phyloP scores from a whole-genome alignment of 2,329 filamentous ascomycete genomes.

The Colletotrichum sp. region DNA sequence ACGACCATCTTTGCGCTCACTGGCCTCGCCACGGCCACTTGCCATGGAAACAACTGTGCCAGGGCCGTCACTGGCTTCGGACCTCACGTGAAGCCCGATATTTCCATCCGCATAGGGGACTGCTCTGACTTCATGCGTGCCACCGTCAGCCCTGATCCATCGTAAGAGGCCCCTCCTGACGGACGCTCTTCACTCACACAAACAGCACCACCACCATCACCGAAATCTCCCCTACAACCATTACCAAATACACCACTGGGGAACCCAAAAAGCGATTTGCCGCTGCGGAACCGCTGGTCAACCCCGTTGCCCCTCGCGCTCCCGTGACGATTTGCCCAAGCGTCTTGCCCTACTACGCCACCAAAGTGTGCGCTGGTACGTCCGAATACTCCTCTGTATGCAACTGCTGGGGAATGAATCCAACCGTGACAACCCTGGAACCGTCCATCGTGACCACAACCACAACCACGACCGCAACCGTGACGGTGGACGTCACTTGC shows the following conservation, averaged over 20 bases:
- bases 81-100: not conserved
- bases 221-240: not conserved
- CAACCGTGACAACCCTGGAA: constrained; percentile 37
- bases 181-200: not conserved
- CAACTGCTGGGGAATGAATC: constrained; percentile 48
- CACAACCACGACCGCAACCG: constrained; percentile 41
- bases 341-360: constrained; percentile 42
- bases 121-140: constrained; percentile 5
- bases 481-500: constrained; percentile 19
- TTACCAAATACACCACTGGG: not conserved
- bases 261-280: no score
- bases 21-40: constrained; percentile 32
- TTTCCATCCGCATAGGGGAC: not conserved
- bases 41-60: constrained; percentile 15
- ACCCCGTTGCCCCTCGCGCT: not conserved
- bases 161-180: not conserved
- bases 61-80: constrained; percentile 10
- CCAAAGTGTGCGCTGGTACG: constrained; percentile 31
- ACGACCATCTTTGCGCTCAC: constrained; percentile 37
- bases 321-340: constrained; percentile 27
- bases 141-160: not conserved
- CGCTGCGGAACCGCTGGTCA: not conserved
- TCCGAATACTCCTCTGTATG: constrained; percentile 44
- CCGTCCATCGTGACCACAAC: constrained; percentile 42
- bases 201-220: constrained; percentile 4